Evolutionary conservation across 2,329 filamentous ascomycete genomes (phyloP).

Genomic region (Cytospora leucostoma): DNA sequence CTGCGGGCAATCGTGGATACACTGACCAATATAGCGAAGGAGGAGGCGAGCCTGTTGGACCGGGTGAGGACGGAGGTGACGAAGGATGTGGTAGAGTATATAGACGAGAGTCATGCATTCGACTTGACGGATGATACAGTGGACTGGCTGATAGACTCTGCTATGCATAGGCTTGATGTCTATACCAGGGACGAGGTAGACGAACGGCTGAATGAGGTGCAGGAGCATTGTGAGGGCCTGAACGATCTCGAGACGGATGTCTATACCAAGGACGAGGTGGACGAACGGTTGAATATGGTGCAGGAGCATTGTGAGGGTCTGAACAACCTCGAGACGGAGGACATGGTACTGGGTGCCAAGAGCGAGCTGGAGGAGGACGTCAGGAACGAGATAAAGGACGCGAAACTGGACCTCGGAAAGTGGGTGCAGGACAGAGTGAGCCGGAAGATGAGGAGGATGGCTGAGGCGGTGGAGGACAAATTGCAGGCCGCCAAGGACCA

Average conservation of each 20-base stretch:
- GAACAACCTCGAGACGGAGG: background rate
- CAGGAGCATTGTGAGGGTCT: background rate
- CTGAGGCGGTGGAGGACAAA: no score
- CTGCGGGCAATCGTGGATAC: no score
- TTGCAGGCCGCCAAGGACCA: no score
- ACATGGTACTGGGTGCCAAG: no score
- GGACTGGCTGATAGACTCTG: no score
- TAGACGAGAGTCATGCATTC: no score
- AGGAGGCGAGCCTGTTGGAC: no score
- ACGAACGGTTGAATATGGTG: background rate
- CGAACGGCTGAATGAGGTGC: background rate
- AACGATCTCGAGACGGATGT: background rate
- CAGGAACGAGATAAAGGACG: background rate
- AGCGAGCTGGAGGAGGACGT: background rate
- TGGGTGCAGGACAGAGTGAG: background rate
- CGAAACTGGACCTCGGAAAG: background rate
- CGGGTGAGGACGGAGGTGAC: no score
- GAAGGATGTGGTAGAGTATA: no score
- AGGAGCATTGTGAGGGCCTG: background rate
- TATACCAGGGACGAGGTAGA: constrained; percentile 1
- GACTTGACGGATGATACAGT: no score
- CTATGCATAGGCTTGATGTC: background rate
- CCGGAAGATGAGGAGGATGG: background rate
- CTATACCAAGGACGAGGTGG: constrained; percentile 1
- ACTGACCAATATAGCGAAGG: no score